phyloP scores from a whole-genome alignment of 139 green algal genomes.

The Ettlia oleoabundans region DNA sequence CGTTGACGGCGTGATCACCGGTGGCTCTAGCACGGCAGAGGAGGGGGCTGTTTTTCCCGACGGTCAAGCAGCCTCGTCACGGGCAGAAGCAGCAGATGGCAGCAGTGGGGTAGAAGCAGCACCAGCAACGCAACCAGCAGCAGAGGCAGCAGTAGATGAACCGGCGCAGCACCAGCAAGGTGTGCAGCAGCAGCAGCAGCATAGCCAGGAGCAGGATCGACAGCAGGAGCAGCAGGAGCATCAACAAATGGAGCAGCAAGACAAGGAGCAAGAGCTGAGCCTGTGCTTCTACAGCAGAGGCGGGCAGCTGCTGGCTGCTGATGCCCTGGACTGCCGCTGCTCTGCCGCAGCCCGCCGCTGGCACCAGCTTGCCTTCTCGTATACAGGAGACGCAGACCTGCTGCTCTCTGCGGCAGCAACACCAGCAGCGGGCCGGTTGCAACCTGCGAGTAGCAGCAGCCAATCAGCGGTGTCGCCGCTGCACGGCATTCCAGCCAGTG shows the following conservation, averaged over 20 bases:
- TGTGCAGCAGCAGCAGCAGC: conserved; percentile 5
- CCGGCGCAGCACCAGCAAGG: conserved; percentile 4
- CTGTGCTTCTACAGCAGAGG: background rate
- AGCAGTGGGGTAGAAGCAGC: background rate
- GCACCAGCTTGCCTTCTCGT: conserved; percentile 21
- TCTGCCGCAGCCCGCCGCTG: background rate
- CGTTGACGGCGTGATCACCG: background rate
- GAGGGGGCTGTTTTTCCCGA: too few relatives aligned
- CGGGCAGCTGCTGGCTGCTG: conserved; percentile 8
- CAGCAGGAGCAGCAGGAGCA: conserved; percentile 22
- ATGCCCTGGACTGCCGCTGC: conserved; percentile 1
- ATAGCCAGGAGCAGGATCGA: background rate
- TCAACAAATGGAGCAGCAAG: background rate
- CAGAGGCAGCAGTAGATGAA: background rate
- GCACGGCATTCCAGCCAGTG: background rate
- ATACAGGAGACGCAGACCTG: conserved; percentile 8
- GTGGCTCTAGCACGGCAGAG: too few relatives aligned
- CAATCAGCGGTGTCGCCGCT: background rate
- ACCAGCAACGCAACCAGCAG: conserved; percentile 16
- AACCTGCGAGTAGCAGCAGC: too few relatives aligned
- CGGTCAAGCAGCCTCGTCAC: too few relatives aligned
- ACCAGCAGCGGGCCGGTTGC: too few relatives aligned
- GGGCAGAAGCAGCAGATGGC: conserved; percentile 19
- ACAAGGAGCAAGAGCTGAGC: background rate
- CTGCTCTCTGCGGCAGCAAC: background rate